Evolutionary conservation across 2,329 filamentous ascomycete species (phyloP), one percentile per base, ranked within the genome.

Genomic region (Cladosporium velox): DNA sequence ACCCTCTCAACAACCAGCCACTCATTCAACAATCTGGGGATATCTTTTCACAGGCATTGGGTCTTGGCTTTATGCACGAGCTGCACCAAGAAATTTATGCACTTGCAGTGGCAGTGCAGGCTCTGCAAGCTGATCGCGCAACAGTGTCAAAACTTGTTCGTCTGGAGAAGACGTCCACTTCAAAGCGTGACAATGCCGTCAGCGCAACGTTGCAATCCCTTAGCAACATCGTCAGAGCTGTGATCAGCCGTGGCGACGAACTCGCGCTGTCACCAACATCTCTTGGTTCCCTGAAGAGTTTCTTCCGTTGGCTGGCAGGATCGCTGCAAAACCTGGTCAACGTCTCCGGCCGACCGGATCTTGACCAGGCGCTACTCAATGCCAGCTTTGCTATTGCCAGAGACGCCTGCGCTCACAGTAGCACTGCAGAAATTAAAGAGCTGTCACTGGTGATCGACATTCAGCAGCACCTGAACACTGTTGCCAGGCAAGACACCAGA

Each of bases 1-100:
- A 84, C 73, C 80, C 81, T 66, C 74, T 83, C 65, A 78, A 77
- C 72, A 83, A 84, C 67, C 79, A 81, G 68, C 71, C 80, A 30
- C 75, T 78, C 41, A 70, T 82, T 28, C 75, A 75, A 62, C 65
- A 66, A 15, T 70, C 68, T 55, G 66, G 68, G 64, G 66, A 70
- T 58, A 44, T 58, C 18, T 68, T 69, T 41, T 26, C 62, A 35
- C 55, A 67, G 65, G 71, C 72, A 32, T 59, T 67, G 24, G 66
- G 65, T 28, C 65, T 72, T 26, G 72, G 70, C 47, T 69, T 70
- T 34, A 60, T 66, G 21, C 65, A 72, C 65, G 74, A 76, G 41
- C 51, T 69, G 11, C 61, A 64, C 34, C 61, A 64, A 47, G 61
- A 64, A 21, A 49, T 57, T 38, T 54, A 66, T 34, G 65, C 62